Evolutionary conservation across 2,329 filamentous ascomycete genomes (phyloP), one percentile per base, ranked within the genome.

Genomic region (Beauveria sp.): DNA sequence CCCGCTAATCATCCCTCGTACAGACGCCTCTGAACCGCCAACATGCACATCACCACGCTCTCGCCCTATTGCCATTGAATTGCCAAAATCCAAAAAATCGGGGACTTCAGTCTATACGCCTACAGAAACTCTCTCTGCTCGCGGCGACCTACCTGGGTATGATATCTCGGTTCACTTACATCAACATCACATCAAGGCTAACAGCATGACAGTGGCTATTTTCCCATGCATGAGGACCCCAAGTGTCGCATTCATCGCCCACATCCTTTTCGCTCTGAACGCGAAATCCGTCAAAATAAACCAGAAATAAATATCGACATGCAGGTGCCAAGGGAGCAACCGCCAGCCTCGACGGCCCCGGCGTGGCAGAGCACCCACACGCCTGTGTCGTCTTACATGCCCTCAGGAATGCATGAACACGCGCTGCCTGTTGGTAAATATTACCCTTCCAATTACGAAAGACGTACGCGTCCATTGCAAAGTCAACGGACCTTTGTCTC

Each of bases 361-460:
- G 64, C 63, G 63, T 67, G 54, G 69, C 53, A 65, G 69, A 57
- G 64, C 68, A 62, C 64, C 65, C 59, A 74, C 59, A 74, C 77
- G 7, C 78, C 80, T 7, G 75, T 82, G 42, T 72, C 80, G 9
- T 81, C 81, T 1, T 83, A 82, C 63, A 73, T 80, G 38, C 79
- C 81, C 7, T 77, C 77, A 28, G 81, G 80, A 2, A 73, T 78
- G 43, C 76, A 79, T 55, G 77, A 78, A 43, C 76, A 71, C 42
- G 71, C 76, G 4, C 71, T 84, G 38, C 81, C 83, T 0, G 75
- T 85, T 72, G 84, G 84, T 26, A 86, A 86, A 71, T 87, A 86
- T 66, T 85, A 86, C 62, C 84, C 84, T 0, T 80, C 82, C 28
- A 86, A 86, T 70, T 86, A 85, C 66, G 81, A 84, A 65, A 75